Conservation (phyloP, 2,329 filamentous ascomycete species). For the Alternaria alternata region DNA sequence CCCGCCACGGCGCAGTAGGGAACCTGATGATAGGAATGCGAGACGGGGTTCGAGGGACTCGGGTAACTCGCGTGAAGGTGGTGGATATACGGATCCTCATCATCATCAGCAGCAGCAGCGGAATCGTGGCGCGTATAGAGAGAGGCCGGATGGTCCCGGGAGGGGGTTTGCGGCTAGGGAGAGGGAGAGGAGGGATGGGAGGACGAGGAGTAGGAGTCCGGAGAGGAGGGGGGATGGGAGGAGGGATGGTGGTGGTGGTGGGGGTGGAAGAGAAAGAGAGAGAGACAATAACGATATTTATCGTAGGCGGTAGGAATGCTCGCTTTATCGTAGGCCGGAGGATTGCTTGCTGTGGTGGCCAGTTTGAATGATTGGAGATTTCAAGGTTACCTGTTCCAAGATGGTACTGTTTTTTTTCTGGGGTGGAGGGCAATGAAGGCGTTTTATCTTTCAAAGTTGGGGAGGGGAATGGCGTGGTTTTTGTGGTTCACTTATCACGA, state of each 20-base stretch:
- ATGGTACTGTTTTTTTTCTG: too few relatives aligned
- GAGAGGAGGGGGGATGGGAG: constrained; percentile 31
- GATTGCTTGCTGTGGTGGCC: background rate
- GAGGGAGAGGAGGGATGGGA: constrained; percentile 35
- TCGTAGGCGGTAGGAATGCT: background rate
- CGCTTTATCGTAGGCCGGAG: background rate
- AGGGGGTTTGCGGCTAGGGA: too few relatives aligned
- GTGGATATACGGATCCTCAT: constrained; percentile 38
- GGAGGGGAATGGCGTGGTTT: too few relatives aligned
- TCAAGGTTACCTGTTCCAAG: too few relatives aligned
- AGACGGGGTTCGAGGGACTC: constrained; percentile 46
- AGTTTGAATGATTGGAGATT: background rate
- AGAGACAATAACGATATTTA: background rate
- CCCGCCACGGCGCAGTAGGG: constrained; percentile 44
- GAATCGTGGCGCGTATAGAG: constrained; percentile 28
- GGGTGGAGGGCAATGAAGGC: too few relatives aligned
- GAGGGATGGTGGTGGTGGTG: background rate
- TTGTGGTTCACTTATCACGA: too few relatives aligned
- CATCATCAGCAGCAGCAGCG: constrained; percentile 20
- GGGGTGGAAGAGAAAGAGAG: background rate
- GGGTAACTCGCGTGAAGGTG: constrained; percentile 41
- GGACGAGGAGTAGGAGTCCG: constrained; percentile 48
- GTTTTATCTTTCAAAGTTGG: too few relatives aligned
- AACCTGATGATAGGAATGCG: constrained; percentile 43
- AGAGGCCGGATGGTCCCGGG: too few relatives aligned